phyloP scores from a whole-genome alignment of 2,329 filamentous ascomycete genomes.

The Emergomyces orientalis region DNA sequence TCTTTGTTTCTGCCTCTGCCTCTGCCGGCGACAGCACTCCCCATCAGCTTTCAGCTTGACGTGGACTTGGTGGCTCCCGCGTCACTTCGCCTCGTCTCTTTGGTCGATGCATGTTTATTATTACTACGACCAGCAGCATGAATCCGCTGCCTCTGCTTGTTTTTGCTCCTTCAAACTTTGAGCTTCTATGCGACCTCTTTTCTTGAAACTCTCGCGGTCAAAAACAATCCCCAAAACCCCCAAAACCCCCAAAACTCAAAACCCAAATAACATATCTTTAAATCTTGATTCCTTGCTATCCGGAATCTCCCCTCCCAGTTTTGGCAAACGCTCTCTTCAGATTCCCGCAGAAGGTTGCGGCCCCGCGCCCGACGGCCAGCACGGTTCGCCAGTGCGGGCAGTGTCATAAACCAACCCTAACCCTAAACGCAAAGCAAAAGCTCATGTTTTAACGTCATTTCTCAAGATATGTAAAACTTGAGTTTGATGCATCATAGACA shows the following conservation, averaged over 20 bases:
- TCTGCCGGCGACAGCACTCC: not conserved
- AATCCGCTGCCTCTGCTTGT: not conserved
- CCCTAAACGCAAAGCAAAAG: not conserved
- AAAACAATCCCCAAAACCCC: not conserved
- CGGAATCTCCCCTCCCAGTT: not conserved
- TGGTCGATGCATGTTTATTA: not conserved
- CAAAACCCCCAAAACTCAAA: not conserved
- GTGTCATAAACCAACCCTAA: not conserved
- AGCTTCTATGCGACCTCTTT: not conserved
- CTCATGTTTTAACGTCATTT: not conserved
- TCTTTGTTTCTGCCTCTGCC: not conserved
- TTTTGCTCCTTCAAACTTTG: constrained; percentile 1
- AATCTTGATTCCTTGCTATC: constrained; percentile 1
- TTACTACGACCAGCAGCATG: not conserved
- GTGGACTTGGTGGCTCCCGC: not conserved
- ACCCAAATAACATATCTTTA: not conserved
- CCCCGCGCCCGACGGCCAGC: not conserved
- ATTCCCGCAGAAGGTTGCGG: not conserved
- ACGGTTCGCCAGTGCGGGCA: not conserved
- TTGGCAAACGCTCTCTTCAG: not conserved
- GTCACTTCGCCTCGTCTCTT: not conserved
- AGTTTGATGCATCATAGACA: not conserved
- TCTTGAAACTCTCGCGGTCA: not conserved
- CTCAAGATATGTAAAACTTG: not conserved
- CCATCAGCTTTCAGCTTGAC: not conserved